Evolutionary conservation across 1,139 yeast genomes (phyloP), one percentile per base, ranked within the genome.

Genomic region (Scheffersomyces segobiensis): DNA sequence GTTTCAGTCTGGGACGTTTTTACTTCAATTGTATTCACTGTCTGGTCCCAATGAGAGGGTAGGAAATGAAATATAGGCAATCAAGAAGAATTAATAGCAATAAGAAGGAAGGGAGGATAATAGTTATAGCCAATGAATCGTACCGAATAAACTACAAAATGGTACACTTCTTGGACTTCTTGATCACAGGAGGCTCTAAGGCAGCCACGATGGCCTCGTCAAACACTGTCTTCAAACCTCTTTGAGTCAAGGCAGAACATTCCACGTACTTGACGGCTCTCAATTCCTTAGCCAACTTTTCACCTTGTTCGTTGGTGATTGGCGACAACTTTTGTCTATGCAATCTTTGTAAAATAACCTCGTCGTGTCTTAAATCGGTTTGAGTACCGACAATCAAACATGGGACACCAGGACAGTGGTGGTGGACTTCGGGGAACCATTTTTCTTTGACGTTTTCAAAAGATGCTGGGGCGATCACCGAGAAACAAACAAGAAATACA

Each of bases 341-440:
- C 65, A 95, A 85, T 74, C 96, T 89, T 71, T 93, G 95, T 68
- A 92, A 83, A 62, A 93, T 91, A 53, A 91, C 91, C 62, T 93
- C 95, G 73, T 95, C 98, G 68, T 91, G 93, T 73, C 99, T 89
- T 71, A 93, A 82, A 81, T 93, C 99, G 60, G 91, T 88, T 78
- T 93, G 98, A 22, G 98, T 93, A 64, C 98, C 98, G 50, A 93
- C 98, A 71, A 93, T 91, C 68, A 93, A 84, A 70, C 97, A 93
- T 46, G 98, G 98, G 53, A 93, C 97, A 60, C 97, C 97, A 21
- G 98, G 98, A 70, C 98, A 95, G 78, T 95, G 98, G 77, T 93
- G 98, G 71, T 91, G 95, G 61, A 95, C 97, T 76, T 95, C 99
- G 46, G 98, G 98, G 79, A 92, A 89, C 99, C 99, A 95, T 76